Base-by-base conservation (phyloP, 2,329 filamentous ascomycete genomes). In the Talaromyces albobiverticillius region DNA sequence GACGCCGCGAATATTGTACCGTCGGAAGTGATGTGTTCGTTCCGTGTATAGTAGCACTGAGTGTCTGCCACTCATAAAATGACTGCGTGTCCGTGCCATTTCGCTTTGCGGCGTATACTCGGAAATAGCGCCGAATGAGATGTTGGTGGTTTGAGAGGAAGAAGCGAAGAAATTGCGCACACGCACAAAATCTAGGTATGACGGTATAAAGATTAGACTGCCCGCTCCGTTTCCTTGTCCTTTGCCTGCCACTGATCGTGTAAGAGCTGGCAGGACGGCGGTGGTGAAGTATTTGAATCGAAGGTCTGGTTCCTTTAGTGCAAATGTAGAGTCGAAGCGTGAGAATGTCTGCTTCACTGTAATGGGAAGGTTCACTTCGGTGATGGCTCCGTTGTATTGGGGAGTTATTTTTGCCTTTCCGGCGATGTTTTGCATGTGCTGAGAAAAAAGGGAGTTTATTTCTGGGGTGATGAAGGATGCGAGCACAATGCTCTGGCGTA, bases 101-200 rank as follows among this genome's bases (percentile, higher is more conserved):
- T 95, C 90, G 7, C 85, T 82, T 7, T 87, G 77, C 43, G 88
- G 83, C 0, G 89, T 88, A 71, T 97, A 97, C 72, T 99, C 94
- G 54, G 88, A 92, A 34, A 99, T 87, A 29, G 86, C 84, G 51
- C 90, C 92, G 68, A 96, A 95, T 1, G 86, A 78, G 57, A 86
- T 71, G 57, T 83, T 77, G 23, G 75, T 72, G 3, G 80, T 81
- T 46, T 77, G 73, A 1, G 76, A 65, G 0, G 86, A 85, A 26
- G 85, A 91, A 50, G 91, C 85, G 64, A 99, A 92, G 73, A 92
- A 89, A 75, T 97, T 99, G 51, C 94, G 85, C 56, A 99, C 81
- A 40, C 92, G 88, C 41, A 96, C 88, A 69, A 97, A 97, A 75
- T 99, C 94, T 56, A 96, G 85, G 72, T 96, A 97, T 0, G 88